Base-by-base conservation (phyloP, 768 basidiomycete genomes). In the Suillus fuscotomentosus region DNA sequence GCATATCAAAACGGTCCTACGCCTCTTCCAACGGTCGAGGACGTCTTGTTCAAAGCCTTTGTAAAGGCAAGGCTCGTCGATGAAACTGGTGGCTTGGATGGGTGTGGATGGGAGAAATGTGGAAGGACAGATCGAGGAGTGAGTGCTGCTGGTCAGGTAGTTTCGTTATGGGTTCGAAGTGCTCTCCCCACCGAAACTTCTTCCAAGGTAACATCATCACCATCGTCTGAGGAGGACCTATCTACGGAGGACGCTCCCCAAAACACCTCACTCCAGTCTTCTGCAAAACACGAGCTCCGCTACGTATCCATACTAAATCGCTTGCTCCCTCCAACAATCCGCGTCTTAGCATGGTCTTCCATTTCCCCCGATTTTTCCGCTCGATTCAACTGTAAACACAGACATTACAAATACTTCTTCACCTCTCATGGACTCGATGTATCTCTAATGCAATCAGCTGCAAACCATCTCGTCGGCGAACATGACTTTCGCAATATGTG, bases 331-430 rank as follows among this genome's bases (percentile, higher is more conserved):
- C 22, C 47, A 13, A 48, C 47, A 48, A 48, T 48, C 47, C 47
- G 47, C 48, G 48, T 98, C 45, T 82, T 95, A 60, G 95, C 95
- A 9, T 99, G 97, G 96, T 94, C 97, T 10, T 94, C 96, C 22
- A 89, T 99, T 36, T 75, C 85, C 3, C 75, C 83, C 9, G 73
- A 74, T 41, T 99, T 99, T 76, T 95, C 95, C 27, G 90, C 96
- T 9, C 89, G 97, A 5, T 95, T 91, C 78, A 89, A 88, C 14
- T 98, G 97, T 79, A 81, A 77, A 60, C 88, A 86, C 70, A 83
- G 97, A 43, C 97, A 99, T 74, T 99, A 99, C 87, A 98, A 97
- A 73, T 99, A 99, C 78, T 97, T 98, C 76, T 99, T 50, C 48
- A 50, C 48, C 13, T 99, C 86, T 0, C 77, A 81, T 39, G 77